Evolutionary conservation across 768 basidiomycete species (phyloP), one percentile per base, ranked within the genome.

Genomic region (Dioszegia aurantiaca): DNA sequence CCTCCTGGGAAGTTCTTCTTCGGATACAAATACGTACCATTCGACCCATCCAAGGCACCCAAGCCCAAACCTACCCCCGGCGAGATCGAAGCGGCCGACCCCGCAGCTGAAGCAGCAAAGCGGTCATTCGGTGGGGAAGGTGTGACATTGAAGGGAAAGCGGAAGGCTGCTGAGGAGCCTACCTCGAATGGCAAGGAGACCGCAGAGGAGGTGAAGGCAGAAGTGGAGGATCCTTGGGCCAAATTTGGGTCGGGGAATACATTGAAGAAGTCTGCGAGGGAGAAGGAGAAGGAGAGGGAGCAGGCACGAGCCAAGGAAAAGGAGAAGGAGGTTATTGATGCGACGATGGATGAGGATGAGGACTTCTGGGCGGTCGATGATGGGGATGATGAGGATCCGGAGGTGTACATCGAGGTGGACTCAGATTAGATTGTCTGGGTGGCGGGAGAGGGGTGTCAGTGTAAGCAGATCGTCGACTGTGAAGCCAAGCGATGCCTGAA

Each of bases 1-100:
- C 92, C 95, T 0, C 87, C 88, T 63, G 95, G 95, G 12, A 87
- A 95, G 64, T 81, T 99, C 19, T 99, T 99, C 81, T 98, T 99
- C 70, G 95, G 95, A 10, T 99, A 87, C 79, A 87, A 88, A 59
- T 83, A 89, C 56, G 79, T 83, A 1, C 80, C 87, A 1, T 79
- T 72, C 27, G 78, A 79, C 33, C 68, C 77, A 24, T 48, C 63
- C 58, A 63, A 72, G 61, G 62, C 52, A n/a, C 44, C 67, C 30
- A 77, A 77, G 56, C 58, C 54, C 44, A 56, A 42, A 31, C 12
- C 26, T 27, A 26, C 17, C 12, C 33, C 37, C 4, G 21, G 33
- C 33, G 33, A 33, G 5, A 42, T 31, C n/a, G 30, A 28, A 16
- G 27, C 31, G 2, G 31, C 39, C 31, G 54, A 28, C 16, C n/a